Percentiles rank a stretch among this genome's conserved stretches.
Conservation (phyloP, 176 grass and related monocot species). For the Alloteropsis semialata region DNA sequence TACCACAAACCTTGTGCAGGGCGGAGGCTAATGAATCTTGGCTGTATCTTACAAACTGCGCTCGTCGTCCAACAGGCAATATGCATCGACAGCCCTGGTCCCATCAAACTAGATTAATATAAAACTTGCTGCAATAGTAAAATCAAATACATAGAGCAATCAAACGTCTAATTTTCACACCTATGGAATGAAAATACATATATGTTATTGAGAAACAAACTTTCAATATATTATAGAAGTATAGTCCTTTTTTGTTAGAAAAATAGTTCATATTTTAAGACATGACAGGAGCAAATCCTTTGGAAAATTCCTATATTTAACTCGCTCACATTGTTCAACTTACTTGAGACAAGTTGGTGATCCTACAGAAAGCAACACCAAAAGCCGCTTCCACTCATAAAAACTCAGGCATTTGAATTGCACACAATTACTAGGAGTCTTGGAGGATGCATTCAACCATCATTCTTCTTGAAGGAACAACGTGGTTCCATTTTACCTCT, state of each 20-base stretch:
- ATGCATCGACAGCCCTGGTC: conserved; percentile 8
- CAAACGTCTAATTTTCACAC: conserved; percentile 36
- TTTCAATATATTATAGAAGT: not conserved
- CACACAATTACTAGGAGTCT: not conserved
- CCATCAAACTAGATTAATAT: conserved; percentile 32
- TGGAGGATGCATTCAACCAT: not conserved
- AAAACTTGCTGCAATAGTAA: conserved; percentile 44
- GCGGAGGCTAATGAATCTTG: conserved; percentile 96
- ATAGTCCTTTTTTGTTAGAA: not conserved
- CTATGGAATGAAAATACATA: conserved; percentile 31
- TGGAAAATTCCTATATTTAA: not conserved
- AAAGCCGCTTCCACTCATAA: not conserved
- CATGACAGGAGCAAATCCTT: not conserved
- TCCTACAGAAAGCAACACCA: conserved; percentile 15
- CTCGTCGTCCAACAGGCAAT: conserved; percentile 34
- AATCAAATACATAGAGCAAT: conserved; percentile 49
- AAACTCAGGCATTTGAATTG: not conserved
- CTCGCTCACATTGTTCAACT: conserved; percentile 21
- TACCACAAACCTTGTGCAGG: conserved; percentile 45
- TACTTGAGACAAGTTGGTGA: conserved; percentile 9
- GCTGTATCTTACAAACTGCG: conserved; percentile 65
- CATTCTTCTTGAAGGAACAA: not conserved
- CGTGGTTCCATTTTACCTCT: not conserved
- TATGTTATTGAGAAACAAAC: not conserved
- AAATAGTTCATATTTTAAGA: not conserved